phyloP scores from a whole-genome alignment of 23 red algal genomes.

The Gracilariopsis chorda region DNA sequence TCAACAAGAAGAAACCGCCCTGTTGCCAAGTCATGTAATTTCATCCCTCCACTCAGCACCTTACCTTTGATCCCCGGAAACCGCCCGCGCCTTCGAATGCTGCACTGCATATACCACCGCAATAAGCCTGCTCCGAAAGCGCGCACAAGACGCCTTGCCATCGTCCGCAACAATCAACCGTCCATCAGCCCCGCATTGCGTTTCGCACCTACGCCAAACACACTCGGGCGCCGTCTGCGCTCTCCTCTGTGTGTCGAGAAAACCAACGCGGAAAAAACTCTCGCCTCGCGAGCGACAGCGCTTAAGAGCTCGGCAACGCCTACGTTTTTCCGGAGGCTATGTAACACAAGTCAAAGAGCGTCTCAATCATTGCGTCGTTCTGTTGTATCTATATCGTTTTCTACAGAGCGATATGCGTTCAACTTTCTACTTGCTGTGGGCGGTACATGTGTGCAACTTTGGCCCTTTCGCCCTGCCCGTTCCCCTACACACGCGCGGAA shows the following conservation, averaged over 20 bases:
- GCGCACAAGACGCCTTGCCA: too few relatives aligned
- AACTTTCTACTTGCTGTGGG: not conserved
- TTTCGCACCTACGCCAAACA: too few relatives aligned
- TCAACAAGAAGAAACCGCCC: slow-evolving; percentile 39
- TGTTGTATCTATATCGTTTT: not conserved
- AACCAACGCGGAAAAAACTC: too few relatives aligned
- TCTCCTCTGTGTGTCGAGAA: too few relatives aligned
- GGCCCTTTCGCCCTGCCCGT: too few relatives aligned
- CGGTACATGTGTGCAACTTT: too few relatives aligned
- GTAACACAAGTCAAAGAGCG: not conserved
- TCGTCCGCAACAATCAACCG: too few relatives aligned
- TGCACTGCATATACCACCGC: not conserved
- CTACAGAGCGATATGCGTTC: not conserved
- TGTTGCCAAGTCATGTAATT: slow-evolving; percentile 59
- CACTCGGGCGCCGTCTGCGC: too few relatives aligned
- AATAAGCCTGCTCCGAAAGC: not conserved
- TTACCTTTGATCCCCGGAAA: not conserved
- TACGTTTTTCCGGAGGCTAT: not conserved
- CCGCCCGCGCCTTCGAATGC: not conserved
- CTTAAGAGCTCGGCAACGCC: not conserved
- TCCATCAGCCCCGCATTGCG: too few relatives aligned
- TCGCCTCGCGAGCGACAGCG: too few relatives aligned
- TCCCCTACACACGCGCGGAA: too few relatives aligned
- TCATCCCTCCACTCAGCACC: not conserved
- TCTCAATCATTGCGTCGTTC: too few relatives aligned